phyloP scores from a whole-genome alignment of 2,329 filamentous ascomycete genomes.

The Aspergillus felis region DNA sequence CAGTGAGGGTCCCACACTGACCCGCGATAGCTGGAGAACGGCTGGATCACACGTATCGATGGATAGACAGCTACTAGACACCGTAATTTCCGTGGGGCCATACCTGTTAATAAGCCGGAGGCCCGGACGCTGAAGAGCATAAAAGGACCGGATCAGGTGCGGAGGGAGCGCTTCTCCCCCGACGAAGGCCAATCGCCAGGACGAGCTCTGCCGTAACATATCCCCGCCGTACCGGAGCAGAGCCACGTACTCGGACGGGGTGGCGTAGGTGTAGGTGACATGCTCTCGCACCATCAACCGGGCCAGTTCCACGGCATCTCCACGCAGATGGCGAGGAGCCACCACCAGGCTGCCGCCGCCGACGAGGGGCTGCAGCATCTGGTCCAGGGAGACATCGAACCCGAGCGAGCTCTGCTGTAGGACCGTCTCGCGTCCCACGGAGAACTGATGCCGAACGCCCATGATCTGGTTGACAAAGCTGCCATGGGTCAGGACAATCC shows the following conservation, averaged over 20 bases:
- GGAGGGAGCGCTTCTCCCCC: neutral
- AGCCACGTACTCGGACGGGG: conserved; percentile 16
- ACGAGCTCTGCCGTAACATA: neutral
- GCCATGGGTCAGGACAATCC: conserved; percentile 11
- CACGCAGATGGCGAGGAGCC: conserved; percentile 6
- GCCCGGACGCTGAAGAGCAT: neutral
- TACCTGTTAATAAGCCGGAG: conserved; percentile 3
- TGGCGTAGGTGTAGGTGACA: conserved; percentile 17
- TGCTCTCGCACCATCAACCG: conserved; percentile 12
- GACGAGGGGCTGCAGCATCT: conserved; percentile 16
- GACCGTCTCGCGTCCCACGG: conserved; percentile 9
- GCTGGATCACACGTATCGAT: no score
- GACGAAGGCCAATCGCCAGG: neutral
- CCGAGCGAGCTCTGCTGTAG: conserved; percentile 22
- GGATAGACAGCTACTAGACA: neutral
- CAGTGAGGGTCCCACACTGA: neutral
- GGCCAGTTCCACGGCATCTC: conserved; percentile 16
- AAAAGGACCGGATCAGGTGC: neutral
- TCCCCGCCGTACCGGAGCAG: conserved; percentile 13
- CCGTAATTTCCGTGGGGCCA: neutral
- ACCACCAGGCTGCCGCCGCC: conserved; percentile 17
- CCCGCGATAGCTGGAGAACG: no score
- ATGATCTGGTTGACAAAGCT: conserved; percentile 11
- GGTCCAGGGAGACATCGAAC: conserved; percentile 20
- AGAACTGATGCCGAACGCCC: no score